Percentiles rank a stretch among this genome's conserved stretches.
Conservation (phyloP, 371 early-diverging fungal species). For the Lichtheimia ramosa region DNA sequence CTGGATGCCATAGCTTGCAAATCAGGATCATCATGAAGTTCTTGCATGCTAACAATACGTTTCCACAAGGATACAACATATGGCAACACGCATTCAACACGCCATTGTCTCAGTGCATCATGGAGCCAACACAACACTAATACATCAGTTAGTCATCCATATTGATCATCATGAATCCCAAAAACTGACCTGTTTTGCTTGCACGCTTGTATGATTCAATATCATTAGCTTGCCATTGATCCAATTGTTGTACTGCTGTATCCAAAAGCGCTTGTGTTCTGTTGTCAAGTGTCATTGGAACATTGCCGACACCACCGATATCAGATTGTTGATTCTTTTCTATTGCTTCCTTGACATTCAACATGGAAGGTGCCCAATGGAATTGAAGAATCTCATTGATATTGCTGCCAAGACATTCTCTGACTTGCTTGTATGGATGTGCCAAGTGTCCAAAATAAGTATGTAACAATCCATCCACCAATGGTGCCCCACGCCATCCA, state of each 20-base stretch:
- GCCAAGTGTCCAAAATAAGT: conserved; percentile 58
- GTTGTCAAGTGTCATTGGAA: conserved; percentile 33
- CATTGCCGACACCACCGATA: conserved; percentile 35
- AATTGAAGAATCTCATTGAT: conserved; percentile 68
- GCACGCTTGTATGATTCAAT: conserved; percentile 68
- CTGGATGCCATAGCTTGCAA: conserved; percentile 60
- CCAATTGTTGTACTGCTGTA: conserved; percentile 26
- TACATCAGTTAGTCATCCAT: background rate
- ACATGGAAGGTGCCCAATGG: conserved; percentile 64
- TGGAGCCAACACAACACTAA: conserved; percentile 70
- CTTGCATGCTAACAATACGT: conserved; percentile 72
- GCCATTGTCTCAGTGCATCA: conserved; percentile 54
- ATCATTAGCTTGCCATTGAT: conserved; percentile 41
- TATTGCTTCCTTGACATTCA: background rate
- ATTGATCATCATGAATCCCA: background rate
- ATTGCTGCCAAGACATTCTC: conserved; percentile 74
- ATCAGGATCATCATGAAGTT: conserved; percentile 75
- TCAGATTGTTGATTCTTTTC: background rate
- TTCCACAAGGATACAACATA: conserved; percentile 56
- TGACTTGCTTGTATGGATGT: conserved; percentile 89
- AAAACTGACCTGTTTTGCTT: conserved; percentile 64
- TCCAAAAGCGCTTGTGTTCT: conserved; percentile 29
- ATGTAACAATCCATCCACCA: conserved; percentile 44
- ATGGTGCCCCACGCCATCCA: conserved; percentile 68
- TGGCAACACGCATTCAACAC: conserved; percentile 53